Evolutionary conservation across 2,329 filamentous ascomycete species (phyloP), one percentile per base, ranked within the genome.

Genomic region (Calonectria pseudoturangicola): DNA sequence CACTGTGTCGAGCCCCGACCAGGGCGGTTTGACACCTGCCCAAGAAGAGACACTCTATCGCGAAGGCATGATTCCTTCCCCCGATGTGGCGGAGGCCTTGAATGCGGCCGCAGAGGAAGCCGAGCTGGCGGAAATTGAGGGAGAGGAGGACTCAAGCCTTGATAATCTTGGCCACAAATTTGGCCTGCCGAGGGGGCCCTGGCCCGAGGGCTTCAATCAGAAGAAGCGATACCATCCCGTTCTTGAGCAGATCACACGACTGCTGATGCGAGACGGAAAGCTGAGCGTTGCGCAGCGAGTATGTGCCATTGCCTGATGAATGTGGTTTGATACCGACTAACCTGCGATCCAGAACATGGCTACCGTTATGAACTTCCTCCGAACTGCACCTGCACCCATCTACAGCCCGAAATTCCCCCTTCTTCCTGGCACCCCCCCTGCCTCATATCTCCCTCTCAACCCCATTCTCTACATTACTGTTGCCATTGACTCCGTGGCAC

Each of bases 241-340:
- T 9, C 88, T 98, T 60, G 88, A 93, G 76, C 97, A 98, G 86
- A 89, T 98, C 79, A 98, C 95, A 21, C 96, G 95, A 82, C 88
- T 98, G 78, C 85, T 99, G 75, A 99, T 98, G 96, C 88, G 89
- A 79, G 91, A 98, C 84, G 97, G 97, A 79, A 97, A 98, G 88
- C 91, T 98, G 83, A 93, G 93, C 81, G 90, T 91, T 83, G 97
- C 97, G n/a, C 95, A 99, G 84, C 92, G 92, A 87, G 95, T 98
- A 89, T 72, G 91, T 82, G 9, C 28, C 10, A 54, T 8, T 15
- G 21, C 5, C 8, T 2, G 6, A 56, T 30, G 9, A 21, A 15
- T n/a, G 12, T 12, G 4, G 36, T 27, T 9, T 45, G 36, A 64
- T 39, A 13, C 9, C 43, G 16, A 56, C 74, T 79, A 65, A 79